These are phyloP conservation scores for Neopestalotiopsis rosae DNA, from an alignment of 2,329 filamentous ascomycete species.

Conservation along the genomic window DNA sequence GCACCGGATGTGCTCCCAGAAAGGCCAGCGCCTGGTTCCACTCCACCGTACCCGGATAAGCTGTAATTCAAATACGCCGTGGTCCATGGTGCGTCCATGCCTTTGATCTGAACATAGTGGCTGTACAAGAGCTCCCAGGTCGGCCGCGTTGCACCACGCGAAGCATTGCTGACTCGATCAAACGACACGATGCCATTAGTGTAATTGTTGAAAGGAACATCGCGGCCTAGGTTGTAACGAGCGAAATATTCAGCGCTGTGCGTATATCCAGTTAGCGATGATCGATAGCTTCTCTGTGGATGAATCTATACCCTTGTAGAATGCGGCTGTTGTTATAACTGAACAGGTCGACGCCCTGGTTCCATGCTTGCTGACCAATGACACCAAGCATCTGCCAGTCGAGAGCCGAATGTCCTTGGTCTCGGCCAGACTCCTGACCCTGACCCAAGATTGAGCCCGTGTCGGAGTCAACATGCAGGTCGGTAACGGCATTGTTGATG, in stretches of 20 bases:
- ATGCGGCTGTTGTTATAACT: constrained; percentile 12
- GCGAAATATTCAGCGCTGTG: constrained; percentile 29
- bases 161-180: constrained; percentile 21
- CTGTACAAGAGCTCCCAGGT: constrained; percentile 30
- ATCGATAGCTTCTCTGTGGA: neutral
- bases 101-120: constrained; percentile 28
- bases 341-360: constrained; percentile 10
- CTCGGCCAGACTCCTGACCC: constrained; percentile 11
- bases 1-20: constrained; percentile 18
- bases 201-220: constrained; percentile 27
- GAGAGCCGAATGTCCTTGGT: constrained; percentile 9
- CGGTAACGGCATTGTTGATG: constrained; percentile 12
- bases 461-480: neutral
- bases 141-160: constrained; percentile 24
- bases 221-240: constrained; percentile 28
- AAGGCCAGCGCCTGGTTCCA: constrained; percentile 21
- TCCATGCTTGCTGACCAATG: constrained; percentile 14
- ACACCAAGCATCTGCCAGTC: constrained; percentile 14
- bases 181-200: constrained; percentile 27
- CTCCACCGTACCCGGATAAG: constrained; percentile 19
- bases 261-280: neutral
- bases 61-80: constrained; percentile 24
- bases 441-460: constrained; percentile 1
- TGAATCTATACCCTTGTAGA: neutral
- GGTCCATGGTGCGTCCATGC: constrained; percentile 27